Conservation (phyloP, 2,329 filamentous ascomycete genomes). For the Leptographium lundbergii region DNA sequence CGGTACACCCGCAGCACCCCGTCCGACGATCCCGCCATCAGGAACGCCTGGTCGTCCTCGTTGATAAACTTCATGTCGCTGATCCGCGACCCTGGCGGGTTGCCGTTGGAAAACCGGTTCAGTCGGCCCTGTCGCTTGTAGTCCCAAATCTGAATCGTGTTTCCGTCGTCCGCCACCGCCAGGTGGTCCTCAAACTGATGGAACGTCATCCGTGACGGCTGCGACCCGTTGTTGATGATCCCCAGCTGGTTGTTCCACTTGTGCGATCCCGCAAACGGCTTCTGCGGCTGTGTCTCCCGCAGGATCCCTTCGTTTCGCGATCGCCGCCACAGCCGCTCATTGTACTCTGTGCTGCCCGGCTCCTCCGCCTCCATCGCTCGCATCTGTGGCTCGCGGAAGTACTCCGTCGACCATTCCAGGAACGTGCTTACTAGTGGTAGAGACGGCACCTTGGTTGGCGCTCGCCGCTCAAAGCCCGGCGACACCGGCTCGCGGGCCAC, state of each 20-base stretch:
- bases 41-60: slow-evolving; percentile 87
- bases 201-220: slow-evolving; percentile 87
- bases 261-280: slow-evolving; percentile 72
- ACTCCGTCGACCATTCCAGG: slow-evolving; percentile 91
- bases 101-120: slow-evolving; percentile 85
- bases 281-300: slow-evolving; percentile 83
- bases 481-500: slow-evolving; percentile 68
- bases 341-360: slow-evolving; percentile 91
- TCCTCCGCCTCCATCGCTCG: slow-evolving; percentile 91
- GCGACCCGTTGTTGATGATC: slow-evolving; percentile 78
- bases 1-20: slow-evolving; percentile 89
- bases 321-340: slow-evolving; percentile 83
- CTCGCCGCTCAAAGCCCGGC: slow-evolving; percentile 55
- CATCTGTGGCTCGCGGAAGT: slow-evolving; percentile 98
- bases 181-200: slow-evolving; percentile 97
- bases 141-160: slow-evolving; percentile 87
- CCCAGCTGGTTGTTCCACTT: slow-evolving; percentile 77
- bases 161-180: slow-evolving; percentile 83
- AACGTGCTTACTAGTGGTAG: slow-evolving; percentile 76
- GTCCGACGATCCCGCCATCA: slow-evolving; percentile 92
- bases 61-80: slow-evolving; percentile 97
- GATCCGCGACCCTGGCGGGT: slow-evolving; percentile 80
- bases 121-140: slow-evolving; percentile 68
- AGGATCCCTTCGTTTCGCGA: slow-evolving; percentile 89
- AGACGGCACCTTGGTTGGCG: slow-evolving; percentile 42